phyloP scores from a whole-genome alignment of 768 basidiomycete genomes.

The Boletus eberwhitei region DNA sequence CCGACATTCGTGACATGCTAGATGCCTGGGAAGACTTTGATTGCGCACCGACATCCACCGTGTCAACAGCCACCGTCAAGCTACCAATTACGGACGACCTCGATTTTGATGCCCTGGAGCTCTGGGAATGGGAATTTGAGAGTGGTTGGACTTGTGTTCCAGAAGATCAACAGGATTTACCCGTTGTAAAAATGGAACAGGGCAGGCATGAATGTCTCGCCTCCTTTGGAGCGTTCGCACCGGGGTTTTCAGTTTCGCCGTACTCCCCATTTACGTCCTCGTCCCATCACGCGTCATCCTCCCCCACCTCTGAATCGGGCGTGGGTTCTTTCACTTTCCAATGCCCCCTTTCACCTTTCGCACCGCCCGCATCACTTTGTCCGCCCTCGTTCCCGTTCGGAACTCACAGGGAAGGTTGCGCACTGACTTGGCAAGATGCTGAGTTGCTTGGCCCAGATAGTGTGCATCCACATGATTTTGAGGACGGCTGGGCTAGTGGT shows the following conservation, averaged over 20 bases:
- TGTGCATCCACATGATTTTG: conserved; percentile 41
- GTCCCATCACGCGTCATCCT: conserved; percentile 16
- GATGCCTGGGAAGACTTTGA: conserved; percentile 72
- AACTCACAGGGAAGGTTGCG: conserved; percentile 15
- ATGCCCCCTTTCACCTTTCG: conserved; percentile 14
- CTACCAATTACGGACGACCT: conserved; percentile 35
- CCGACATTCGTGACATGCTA: conserved; percentile 60
- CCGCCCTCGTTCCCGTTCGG: conserved; percentile 9
- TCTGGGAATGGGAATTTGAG: conserved; percentile 37
- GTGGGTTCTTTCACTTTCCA: conserved; percentile 13
- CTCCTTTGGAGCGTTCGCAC: conserved; percentile 1
- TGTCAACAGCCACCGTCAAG: conserved; percentile 30
- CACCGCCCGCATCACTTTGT: conserved; percentile 5
- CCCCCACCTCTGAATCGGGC: conserved; percentile 19
- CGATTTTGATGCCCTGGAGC: conserved; percentile 42
- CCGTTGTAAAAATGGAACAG: conserved; percentile 38
- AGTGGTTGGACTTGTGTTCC: conserved; percentile 20
- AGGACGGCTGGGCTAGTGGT: conserved; percentile 33
- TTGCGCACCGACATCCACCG: conserved; percentile 25
- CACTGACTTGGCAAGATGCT: conserved; percentile 40
- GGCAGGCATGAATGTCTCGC: conserved; percentile 37
- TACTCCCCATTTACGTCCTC: conserved; percentile 19
- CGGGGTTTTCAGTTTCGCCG: conserved; percentile 13
- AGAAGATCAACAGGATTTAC: conserved; percentile 19
- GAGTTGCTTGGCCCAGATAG: conserved; percentile 46